phyloP scores from a whole-genome alignment of 169 alveolate genomes.

The Fabrea salina region DNA sequence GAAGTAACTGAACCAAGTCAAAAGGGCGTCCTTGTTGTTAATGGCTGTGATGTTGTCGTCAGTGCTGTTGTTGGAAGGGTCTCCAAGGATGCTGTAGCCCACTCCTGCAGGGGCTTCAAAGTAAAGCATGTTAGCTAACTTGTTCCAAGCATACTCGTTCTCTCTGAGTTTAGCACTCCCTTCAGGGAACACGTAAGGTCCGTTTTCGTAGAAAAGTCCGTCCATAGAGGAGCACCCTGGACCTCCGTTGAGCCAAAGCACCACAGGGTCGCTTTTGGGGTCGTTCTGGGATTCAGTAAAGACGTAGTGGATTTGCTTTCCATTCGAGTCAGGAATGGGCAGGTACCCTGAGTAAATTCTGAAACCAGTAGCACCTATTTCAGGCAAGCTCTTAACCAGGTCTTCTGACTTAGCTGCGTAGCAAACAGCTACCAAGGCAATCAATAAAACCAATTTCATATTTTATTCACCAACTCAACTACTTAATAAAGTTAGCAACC shows the following conservation, averaged over 20 bases:
- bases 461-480: too few species aligned
- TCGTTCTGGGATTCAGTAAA: conserved; percentile 39
- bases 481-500: too few species aligned
- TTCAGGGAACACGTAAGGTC: conserved; percentile 59
- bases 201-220: conserved; percentile 67
- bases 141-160: conserved; percentile 69
- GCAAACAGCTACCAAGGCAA: not conserved
- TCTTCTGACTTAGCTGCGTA: not conserved
- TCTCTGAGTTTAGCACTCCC: conserved; percentile 38
- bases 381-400: not conserved
- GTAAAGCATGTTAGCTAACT: conserved; percentile 60
- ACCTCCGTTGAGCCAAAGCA: conserved; percentile 81
- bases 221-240: conserved; percentile 76
- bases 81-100: conserved; percentile 46
- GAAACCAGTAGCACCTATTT: conserved; percentile 40
- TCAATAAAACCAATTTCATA: not conserved
- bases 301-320: conserved; percentile 36
- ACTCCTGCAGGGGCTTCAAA: conserved; percentile 77
- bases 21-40: conserved; percentile 50
- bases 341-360: conserved; percentile 19
- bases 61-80: conserved; percentile 40
- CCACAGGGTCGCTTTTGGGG: conserved; percentile 74
- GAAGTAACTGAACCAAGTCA: conserved; percentile 56
- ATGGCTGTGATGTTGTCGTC: conserved; percentile 64
- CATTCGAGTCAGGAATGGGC: not conserved